phyloP scores from a whole-genome alignment of 2,329 filamentous ascomycete species.

The Leptographium galeiforme region DNA sequence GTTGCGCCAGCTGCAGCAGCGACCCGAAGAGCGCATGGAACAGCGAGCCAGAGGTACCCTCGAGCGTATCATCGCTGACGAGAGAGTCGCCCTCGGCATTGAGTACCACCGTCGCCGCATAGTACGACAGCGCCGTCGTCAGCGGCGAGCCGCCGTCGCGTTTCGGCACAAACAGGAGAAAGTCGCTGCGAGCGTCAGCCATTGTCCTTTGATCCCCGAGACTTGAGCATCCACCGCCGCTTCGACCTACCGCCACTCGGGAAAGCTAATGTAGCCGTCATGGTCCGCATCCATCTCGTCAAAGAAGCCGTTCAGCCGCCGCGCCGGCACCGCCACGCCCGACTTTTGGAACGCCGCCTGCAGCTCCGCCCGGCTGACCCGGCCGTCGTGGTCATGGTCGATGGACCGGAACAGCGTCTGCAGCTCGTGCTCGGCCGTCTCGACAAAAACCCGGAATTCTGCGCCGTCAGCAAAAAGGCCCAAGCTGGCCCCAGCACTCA shows the following conservation, averaged over 20 bases:
- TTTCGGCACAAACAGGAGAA: constrained; percentile 76
- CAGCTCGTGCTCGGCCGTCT: constrained; percentile 75
- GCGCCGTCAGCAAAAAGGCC: constrained; percentile 5
- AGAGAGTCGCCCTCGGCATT: constrained; percentile 89
- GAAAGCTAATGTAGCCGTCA: constrained; percentile 78
- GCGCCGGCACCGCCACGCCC: constrained; percentile 64
- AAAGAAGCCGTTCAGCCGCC: constrained; percentile 76
- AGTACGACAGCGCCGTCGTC: constrained; percentile 77
- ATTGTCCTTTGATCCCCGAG: not conserved
- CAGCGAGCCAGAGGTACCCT: constrained; percentile 80
- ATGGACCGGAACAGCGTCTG: constrained; percentile 73
- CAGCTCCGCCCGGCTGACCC: constrained; percentile 76
- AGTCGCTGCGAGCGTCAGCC: constrained; percentile 48
- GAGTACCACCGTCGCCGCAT: constrained; percentile 75
- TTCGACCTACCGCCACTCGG: constrained; percentile 86
- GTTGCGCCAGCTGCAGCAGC: constrained; percentile 50
- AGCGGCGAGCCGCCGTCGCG: constrained; percentile 54
- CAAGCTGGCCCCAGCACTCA: not conserved
- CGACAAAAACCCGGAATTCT: constrained; percentile 87
- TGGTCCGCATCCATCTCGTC: constrained; percentile 77
- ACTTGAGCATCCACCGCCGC: not conserved
- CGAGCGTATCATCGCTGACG: constrained; percentile 77
- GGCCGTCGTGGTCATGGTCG: constrained; percentile 73
- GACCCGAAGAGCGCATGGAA: constrained; percentile 63
- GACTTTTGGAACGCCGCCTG: constrained; percentile 63